Evolutionary conservation across 306 rosid genomes (phyloP), one percentile per base, ranked within the genome.

Genomic region (Psophocarpus tetragonolobus): DNA sequence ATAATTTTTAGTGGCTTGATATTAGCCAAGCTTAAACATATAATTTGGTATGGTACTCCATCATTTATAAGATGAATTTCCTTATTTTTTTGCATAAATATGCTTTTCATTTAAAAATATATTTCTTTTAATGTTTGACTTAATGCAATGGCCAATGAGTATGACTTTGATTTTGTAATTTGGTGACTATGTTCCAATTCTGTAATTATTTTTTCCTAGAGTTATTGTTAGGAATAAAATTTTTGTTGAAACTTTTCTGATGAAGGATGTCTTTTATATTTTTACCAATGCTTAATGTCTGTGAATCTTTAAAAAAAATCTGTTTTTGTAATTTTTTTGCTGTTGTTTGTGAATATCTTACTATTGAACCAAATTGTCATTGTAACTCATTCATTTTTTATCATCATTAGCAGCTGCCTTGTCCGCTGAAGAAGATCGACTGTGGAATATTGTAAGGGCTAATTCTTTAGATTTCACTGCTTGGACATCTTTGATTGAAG

Each of bases 401-500:
- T 54, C 29, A 60, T 41, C 38, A 65, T 75, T 77, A 56, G 74
- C 80, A 75, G 87, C 86, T 83, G 89, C 90, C 20, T 53, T 91
- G 86, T 91, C 98, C 81, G 91, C 91, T 1, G 99, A 96, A 84
- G 98, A 92, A 88, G 99, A 93, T 51, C 84, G 97, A 69, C 78
- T 96, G 24, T 96, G 99, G 99, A 96, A 88, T 87, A 91, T 91
- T 79, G 97, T 96, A 76, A 88, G 91, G 68, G 93, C 97, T 27
- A 91, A 91, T 88, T 92, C 99, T 48, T 56, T 91, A 79, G 99
- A 96, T 90, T 96, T 96, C 78, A 92, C 89, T 85, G 88, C 96
- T 11, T 96, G 99, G 99, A 96, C 94, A 53, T 64, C 97, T 75
- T 84, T 96, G 88, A 90, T 96, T 45, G 99, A 96, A 77, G 99